A percentile compares a stretch with the other conserved stretches of the same genome.
Conservation (phyloP, 2,329 filamentous ascomycete genomes). For the Mycosphaerella arachidis region DNA sequence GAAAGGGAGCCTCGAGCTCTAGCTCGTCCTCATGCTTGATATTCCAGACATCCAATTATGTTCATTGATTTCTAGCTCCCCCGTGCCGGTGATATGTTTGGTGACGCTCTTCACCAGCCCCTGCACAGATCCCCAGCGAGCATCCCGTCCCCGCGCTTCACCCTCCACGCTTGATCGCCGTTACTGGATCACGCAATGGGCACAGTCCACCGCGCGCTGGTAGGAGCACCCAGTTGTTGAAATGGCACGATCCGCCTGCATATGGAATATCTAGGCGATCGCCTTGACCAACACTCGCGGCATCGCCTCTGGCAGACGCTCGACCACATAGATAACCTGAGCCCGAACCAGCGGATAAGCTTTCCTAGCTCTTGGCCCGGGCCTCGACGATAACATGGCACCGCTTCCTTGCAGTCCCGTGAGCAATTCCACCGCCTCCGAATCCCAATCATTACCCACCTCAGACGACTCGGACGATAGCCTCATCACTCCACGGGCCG, state of each 20-base stretch:
- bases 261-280: neutral
- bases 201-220: neutral
- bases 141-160: no score
- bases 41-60: no score
- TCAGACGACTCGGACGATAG: constrained; percentile 30
- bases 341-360: neutral
- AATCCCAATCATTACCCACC: constrained; percentile 21
- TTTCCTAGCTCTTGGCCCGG: constrained; percentile 3
- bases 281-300: neutral
- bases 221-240: neutral
- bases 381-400: constrained; percentile 7
- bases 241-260: neutral
- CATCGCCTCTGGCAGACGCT: neutral
- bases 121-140: no score
- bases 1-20: neutral
- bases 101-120: no score
- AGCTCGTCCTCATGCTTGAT: neutral
- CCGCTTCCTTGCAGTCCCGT: constrained; percentile 33
- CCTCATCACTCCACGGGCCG: constrained; percentile 32
- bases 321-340: neutral
- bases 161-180: neutral
- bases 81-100: no score
- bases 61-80: no score
- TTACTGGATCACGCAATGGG: neutral
- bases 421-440: constrained; percentile 29